Conservation (phyloP, 2,329 filamentous ascomycete species). For the Aureobasidium sp. region DNA sequence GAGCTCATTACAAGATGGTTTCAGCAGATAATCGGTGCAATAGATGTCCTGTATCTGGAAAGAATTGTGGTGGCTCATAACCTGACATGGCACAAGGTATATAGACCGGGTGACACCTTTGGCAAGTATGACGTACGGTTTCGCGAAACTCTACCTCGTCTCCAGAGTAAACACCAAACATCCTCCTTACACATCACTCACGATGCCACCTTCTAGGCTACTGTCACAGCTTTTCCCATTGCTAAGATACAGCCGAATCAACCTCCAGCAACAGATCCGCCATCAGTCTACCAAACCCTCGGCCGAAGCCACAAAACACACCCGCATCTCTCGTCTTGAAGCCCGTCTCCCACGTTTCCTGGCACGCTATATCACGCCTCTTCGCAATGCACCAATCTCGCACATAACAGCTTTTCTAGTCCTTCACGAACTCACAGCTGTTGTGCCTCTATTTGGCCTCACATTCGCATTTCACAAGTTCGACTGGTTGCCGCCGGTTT, state of each 20-base stretch:
- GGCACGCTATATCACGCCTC: slow-evolving; percentile 59
- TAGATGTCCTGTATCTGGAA: no score
- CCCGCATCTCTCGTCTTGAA: slow-evolving; percentile 30
- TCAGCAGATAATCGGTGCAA: no score
- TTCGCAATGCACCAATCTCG: slow-evolving; percentile 70
- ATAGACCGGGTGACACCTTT: neutral
- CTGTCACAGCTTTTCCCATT: neutral
- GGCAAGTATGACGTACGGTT: neutral
- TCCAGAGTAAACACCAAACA: neutral
- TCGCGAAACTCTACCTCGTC: neutral
- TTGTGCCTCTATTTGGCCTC: slow-evolving; percentile 70
- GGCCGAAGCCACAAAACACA: neutral
- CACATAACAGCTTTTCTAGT: slow-evolving; percentile 82
- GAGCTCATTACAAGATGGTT: no score
- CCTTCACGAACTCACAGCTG: slow-evolving; percentile 84
- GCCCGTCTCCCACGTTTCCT: slow-evolving; percentile 55
- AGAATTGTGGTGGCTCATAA: no score
- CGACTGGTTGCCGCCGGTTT: slow-evolving; percentile 59
- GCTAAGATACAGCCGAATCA: neutral
- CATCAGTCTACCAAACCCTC: neutral
- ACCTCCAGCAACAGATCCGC: neutral
- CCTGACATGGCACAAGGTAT: neutral
- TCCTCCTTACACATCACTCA: neutral
- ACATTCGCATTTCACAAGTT: slow-evolving; percentile 74
- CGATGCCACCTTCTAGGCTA: neutral